A percentile compares a stretch with the other conserved stretches of the same genome.
Conservation (phyloP, 176 grass and related monocot genomes). For the Oryza rufipogon region DNA sequence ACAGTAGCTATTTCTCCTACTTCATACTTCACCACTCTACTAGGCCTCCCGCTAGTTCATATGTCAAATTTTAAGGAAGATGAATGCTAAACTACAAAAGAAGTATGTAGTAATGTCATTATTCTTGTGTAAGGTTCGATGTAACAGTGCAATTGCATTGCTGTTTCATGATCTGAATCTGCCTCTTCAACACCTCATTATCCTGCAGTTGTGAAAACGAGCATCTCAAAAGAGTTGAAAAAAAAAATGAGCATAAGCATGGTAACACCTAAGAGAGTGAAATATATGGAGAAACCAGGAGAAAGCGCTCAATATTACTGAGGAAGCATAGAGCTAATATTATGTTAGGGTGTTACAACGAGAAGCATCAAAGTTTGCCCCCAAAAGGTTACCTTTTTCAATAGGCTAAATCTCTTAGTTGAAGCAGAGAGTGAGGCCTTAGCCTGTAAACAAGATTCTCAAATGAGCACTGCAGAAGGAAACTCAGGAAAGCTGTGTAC, state of each 20-base stretch:
- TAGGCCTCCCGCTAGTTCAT: background rate
- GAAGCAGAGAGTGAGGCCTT: conserved; percentile 60
- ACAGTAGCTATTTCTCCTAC: background rate
- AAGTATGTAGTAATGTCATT: background rate
- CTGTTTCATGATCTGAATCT: conserved; percentile 53
- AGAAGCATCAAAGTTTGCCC: background rate
- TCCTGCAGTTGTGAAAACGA: conserved; percentile 42
- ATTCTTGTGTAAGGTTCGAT: conserved; percentile 19
- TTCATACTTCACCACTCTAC: conserved; percentile 9
- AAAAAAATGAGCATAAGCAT: background rate
- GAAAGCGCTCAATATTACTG: conserved; percentile 3
- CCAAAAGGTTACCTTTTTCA: conserved; percentile 63
- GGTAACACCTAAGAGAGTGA: background rate
- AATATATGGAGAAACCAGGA: background rate
- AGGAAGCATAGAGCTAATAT: background rate
- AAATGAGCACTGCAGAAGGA: conserved; percentile 4
- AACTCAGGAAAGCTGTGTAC: background rate
- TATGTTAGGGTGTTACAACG: background rate
- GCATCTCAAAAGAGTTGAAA: background rate
- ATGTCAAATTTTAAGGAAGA: background rate
- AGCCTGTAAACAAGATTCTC: conserved; percentile 44
- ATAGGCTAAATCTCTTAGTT: conserved; percentile 41
- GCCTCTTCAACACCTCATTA: conserved; percentile 57
- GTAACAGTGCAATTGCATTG: conserved; percentile 49
- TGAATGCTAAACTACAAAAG: conserved; percentile 18